Evolutionary conservation across 495 filamentous ascomycete genomes (phyloP).

Genomic region (Parmelia sp.): DNA sequence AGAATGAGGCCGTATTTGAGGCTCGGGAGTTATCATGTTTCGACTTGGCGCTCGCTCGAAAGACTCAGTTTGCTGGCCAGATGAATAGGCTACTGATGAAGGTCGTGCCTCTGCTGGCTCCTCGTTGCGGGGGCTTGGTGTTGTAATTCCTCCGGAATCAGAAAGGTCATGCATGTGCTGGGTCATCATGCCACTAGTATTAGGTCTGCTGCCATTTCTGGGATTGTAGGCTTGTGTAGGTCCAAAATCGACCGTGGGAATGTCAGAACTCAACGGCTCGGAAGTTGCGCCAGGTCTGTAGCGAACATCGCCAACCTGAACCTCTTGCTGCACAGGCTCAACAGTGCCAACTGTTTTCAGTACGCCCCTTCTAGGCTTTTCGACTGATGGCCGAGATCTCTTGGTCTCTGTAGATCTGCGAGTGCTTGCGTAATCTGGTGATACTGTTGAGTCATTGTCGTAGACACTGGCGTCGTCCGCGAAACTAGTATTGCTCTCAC

Average conservation of each 20-base stretch:
- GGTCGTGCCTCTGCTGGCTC: constrained; percentile 10
- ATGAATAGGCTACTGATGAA: constrained; percentile 13
- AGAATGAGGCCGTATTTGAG: constrained; percentile 18
- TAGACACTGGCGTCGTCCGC: constrained; percentile 43
- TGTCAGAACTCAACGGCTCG: constrained; percentile 41
- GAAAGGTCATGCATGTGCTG: constrained; percentile 27
- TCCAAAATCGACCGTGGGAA: constrained; percentile 81
- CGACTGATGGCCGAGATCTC: constrained; percentile 49
- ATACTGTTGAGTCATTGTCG: constrained; percentile 43
- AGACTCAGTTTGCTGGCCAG: constrained; percentile 8
- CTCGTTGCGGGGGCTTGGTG: constrained; percentile 31
- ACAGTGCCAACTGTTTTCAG: constrained; percentile 70
- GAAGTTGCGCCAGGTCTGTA: constrained; percentile 40
- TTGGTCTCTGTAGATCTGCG: constrained; percentile 57
- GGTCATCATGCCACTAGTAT: constrained; percentile 23
- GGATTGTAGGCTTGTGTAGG: constrained; percentile 66
- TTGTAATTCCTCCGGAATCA: constrained; percentile 27
- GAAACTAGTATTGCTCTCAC: constrained; percentile 18
- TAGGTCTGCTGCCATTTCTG: constrained; percentile 27
- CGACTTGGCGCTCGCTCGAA: constrained; percentile 27
- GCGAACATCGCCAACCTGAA: constrained; percentile 55
- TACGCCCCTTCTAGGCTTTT: constrained; percentile 72
- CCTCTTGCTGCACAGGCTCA: constrained; percentile 42
- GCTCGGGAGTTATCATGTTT: constrained; percentile 29
- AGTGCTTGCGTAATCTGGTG: constrained; percentile 67